Evolutionary conservation across 2,329 filamentous ascomycete species (phyloP).

Genomic region (Cercospora sp.): DNA sequence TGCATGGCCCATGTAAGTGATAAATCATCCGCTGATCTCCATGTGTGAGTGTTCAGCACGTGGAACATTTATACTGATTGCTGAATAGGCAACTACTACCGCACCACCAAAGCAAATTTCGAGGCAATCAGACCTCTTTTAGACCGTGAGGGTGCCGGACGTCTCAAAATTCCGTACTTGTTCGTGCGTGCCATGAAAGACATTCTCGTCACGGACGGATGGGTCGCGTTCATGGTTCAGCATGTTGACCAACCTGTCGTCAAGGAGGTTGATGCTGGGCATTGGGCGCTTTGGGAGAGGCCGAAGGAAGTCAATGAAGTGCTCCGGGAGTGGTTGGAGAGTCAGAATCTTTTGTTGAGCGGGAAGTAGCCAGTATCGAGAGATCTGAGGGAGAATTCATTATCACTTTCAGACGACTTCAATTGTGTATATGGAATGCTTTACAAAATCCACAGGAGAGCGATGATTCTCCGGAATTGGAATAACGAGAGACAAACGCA

Average conservation of each 20-base stretch:
- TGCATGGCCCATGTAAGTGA: neutral
- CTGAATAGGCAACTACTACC: neutral
- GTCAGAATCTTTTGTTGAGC: neutral
- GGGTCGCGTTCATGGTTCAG: neutral
- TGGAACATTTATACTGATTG: too few relatives aligned
- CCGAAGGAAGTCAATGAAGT: neutral
- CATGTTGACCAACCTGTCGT: neutral
- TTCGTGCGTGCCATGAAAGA: neutral
- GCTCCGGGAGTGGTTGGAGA: neutral
- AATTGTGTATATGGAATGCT: too few relatives aligned
- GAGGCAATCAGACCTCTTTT: neutral
- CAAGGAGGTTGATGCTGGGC: neutral
- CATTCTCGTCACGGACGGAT: neutral
- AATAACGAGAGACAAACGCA: too few relatives aligned
- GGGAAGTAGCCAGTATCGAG: neutral
- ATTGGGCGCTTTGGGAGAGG: neutral
- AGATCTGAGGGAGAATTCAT: neutral
- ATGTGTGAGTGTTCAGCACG: too few relatives aligned
- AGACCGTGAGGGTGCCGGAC: neutral
- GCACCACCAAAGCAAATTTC: neutral
- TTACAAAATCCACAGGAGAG: neutral
- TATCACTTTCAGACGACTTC: neutral
- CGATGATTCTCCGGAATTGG: too few relatives aligned
- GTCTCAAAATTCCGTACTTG: neutral
- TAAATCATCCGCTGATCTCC: too few relatives aligned